Percentiles rank a stretch among this genome's conserved stretches.
phyloP scores from a whole-genome alignment of 202 grass and related monocot genomes.

The Zoysia matrella region DNA sequence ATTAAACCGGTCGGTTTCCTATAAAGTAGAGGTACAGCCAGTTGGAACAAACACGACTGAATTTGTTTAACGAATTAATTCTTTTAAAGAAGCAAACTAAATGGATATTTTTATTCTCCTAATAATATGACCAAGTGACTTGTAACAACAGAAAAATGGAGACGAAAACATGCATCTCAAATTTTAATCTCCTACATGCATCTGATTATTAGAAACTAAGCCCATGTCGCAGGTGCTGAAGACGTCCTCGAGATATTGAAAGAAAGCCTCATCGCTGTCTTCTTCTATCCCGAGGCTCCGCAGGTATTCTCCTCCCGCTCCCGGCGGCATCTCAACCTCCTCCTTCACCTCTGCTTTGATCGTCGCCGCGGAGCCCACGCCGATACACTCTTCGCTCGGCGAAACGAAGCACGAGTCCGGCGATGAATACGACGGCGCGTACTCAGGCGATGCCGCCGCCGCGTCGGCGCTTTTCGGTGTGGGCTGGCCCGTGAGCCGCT shows the following conservation, averaged over 20 bases:
- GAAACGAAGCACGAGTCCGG: conserved; percentile 27
- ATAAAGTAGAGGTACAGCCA: not conserved
- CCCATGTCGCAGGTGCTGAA: conserved; percentile 27
- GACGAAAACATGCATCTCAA: too few relatives aligned
- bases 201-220: conserved; percentile 29
- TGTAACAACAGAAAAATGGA: too few relatives aligned
- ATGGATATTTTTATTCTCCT: not conserved
- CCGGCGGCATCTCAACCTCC: conserved; percentile 6
- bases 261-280: conserved; percentile 26
- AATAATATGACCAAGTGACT: not conserved
- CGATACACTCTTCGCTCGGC: conserved; percentile 18
- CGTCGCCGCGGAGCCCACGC: not conserved
- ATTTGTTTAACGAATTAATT: not conserved
- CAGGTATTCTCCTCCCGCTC: conserved; percentile 27
- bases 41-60: not conserved
- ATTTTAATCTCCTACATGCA: conserved; percentile 4
- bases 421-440: not conserved
- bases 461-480: not conserved
- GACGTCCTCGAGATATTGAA: conserved; percentile 38
- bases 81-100: not conserved
- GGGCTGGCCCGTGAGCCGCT: conserved; percentile 74
- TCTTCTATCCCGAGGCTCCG: conserved; percentile 33
- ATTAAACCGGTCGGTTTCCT: not conserved
- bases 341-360: conserved; percentile 33
- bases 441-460: not conserved